These are phyloP conservation scores for Aspergillus sergii DNA, from an alignment of 2,329 filamentous ascomycete genomes.

Conservation along the genomic window DNA sequence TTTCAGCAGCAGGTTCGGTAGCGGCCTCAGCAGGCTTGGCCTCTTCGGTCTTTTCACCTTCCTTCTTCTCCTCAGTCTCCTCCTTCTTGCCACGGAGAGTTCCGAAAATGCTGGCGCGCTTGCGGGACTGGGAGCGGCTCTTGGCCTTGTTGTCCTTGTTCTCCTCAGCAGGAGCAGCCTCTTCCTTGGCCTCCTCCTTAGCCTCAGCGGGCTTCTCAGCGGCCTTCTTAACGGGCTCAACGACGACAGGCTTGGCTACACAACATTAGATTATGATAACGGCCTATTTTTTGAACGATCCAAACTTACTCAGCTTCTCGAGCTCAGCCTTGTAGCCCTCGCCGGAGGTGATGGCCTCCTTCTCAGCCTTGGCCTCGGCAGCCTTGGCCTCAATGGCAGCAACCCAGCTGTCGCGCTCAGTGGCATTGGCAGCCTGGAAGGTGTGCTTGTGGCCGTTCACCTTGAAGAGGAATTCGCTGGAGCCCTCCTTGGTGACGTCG, in stretches of 20 bases:
- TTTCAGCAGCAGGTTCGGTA: conserved; percentile 15
- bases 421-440: conserved; percentile 76
- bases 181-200: conserved; percentile 38
- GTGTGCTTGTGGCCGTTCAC: conserved; percentile 86
- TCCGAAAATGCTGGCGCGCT: conserved; percentile 50
- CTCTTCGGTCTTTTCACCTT: conserved; percentile 48
- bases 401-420: conserved; percentile 93
- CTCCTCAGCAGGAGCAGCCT: conserved; percentile 48
- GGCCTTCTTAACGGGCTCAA: conserved; percentile 26
- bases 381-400: conserved; percentile 79
- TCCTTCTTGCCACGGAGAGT: conserved; percentile 65
- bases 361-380: conserved; percentile 80
- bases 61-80: conserved; percentile 47
- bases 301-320: conserved; percentile 66
- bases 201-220: conserved; percentile 25
- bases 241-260: conserved; percentile 37
- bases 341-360: conserved; percentile 70
- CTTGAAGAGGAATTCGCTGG: conserved; percentile 83
- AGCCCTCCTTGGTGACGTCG: conserved; percentile 75
- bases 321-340: conserved; percentile 88
- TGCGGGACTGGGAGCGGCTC: conserved; percentile 62
- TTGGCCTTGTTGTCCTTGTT: conserved; percentile 57
- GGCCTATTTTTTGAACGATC: background rate
- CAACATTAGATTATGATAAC: conserved; percentile 22
- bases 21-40: conserved; percentile 24